A percentile compares a stretch with the other conserved stretches of the same genome.
phyloP scores from a whole-genome alignment of 164 flowering plant species.

The Saururus chinensis region DNA sequence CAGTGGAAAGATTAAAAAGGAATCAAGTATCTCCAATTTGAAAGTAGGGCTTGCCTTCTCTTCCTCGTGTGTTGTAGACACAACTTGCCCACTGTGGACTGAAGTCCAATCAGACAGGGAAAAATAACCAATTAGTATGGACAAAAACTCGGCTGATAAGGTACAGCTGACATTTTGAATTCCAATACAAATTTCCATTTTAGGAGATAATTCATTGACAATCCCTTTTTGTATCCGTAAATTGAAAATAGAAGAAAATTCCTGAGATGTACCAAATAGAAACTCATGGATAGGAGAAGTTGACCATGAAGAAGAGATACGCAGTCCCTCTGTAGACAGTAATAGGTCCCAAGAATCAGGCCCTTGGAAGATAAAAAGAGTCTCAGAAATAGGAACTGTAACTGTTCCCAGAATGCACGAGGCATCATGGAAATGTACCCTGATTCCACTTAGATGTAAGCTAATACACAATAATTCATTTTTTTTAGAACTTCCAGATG shows the following conservation, averaged over 20 bases:
- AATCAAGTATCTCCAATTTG: slow-evolving; percentile 71
- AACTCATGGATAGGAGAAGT: slow-evolving; percentile 21
- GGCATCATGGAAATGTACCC: slow-evolving; percentile 71
- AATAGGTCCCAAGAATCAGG: slow-evolving; percentile 41
- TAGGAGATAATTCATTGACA: slow-evolving; percentile 15
- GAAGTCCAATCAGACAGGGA: slow-evolving; percentile 66
- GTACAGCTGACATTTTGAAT: slow-evolving; percentile 70
- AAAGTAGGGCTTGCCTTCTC: slow-evolving; percentile 14
- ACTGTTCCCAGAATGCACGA: slow-evolving; percentile 53
- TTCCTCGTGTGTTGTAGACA: slow-evolving; percentile 8
- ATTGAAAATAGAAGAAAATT: slow-evolving; percentile 48
- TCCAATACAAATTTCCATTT: slow-evolving; percentile 45
- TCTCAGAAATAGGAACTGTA: slow-evolving; percentile 32
- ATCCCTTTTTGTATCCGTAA: slow-evolving; percentile 38
- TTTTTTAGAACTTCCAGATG: slow-evolving; percentile 2
- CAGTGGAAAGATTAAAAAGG: slow-evolving; percentile 41
- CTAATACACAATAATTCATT: slow-evolving; percentile 17
- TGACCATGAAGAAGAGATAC: slow-evolving; percentile 60
- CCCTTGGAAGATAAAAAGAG: slow-evolving; percentile 23
- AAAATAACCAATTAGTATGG: slow-evolving; percentile 78
- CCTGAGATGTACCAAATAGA: slow-evolving; percentile 53
- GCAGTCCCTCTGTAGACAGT: slow-evolving; percentile 47
- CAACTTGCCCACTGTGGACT: slow-evolving; percentile 14
- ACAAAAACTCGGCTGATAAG: slow-evolving; percentile 61
- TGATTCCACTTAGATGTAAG: slow-evolving; percentile 34